Base-by-base conservation (phyloP, 768 basidiomycete species). In the Psilocybe cyanescens region DNA sequence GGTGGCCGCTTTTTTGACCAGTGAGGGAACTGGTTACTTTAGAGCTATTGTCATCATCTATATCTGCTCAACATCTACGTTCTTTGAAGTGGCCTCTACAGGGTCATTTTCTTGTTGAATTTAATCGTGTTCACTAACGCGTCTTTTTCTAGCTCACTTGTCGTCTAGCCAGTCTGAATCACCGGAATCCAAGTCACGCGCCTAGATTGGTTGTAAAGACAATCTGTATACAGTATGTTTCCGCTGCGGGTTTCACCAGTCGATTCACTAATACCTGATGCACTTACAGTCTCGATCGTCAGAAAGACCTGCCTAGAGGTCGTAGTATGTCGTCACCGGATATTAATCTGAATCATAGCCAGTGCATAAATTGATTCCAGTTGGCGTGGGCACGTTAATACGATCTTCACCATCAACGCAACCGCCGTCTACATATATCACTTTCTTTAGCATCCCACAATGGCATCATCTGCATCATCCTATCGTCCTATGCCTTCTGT, bases 281-380 rank as follows among this genome's bases (percentile, higher is more conserved):
- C 8, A 37, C 24, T 41, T 31, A 37, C n/a, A 11, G n/a, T 47
- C 44, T 53, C 44, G 24, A 45, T 37, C 51, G 24, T 5, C 44
- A 47, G 29, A 30, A 35, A 39, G 0, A 37, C 30, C 33, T 14
- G 19, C 14, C 24, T 24, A 24, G 24, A 24, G 48, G 3, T 29
- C 6, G 29, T 35, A 24, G 24, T 30, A 52, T 31, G 37, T 46
- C 44, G 41, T 54, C 51, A 49, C 41, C 56, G 41, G 52, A 41
- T 45, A 48, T 30, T 17, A 48, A 62, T 60, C 61, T 62, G 61
- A 62, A 61, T 60, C 61, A 62, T 28, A n/a, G 33, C n/a, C 29
- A 11, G 24, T 51, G 31, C 31, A 35, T 53, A 53, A 35, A 53
- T 12, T 17, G 51, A 33, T 16, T 33, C 4, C 29, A 9, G 51